These are phyloP conservation scores for Carex littledalei DNA, from an alignment of 176 grass and related monocot genomes.

Conservation along the genomic window DNA sequence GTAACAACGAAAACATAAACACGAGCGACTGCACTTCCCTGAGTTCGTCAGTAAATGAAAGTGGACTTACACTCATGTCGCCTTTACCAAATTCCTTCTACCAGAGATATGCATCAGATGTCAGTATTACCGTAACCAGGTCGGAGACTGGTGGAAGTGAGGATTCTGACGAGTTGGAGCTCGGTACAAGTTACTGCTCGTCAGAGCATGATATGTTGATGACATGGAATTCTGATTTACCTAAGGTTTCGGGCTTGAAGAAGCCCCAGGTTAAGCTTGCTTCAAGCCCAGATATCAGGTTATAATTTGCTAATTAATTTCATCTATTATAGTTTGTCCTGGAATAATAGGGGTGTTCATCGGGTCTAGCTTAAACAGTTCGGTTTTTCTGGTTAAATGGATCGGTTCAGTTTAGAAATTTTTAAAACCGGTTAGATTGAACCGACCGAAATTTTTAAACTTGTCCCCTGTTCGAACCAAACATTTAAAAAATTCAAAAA, in stretches of 20 bases:
- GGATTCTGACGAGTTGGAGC: slow-evolving; percentile 38
- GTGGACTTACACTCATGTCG: slow-evolving; percentile 4
- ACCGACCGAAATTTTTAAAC: too few relatives aligned
- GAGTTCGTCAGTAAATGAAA: slow-evolving; percentile 16
- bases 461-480: too few relatives aligned
- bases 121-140: slow-evolving; percentile 6
- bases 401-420: too few relatives aligned
- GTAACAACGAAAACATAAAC: slow-evolving; percentile 33
- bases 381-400: too few relatives aligned
- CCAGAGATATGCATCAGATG: slow-evolving; percentile 44
- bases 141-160: slow-evolving; percentile 42
- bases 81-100: slow-evolving; percentile 44
- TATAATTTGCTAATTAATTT: neutral
- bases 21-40: slow-evolving; percentile 25
- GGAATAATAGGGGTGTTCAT: too few relatives aligned
- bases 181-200: slow-evolving; percentile 39
- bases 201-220: slow-evolving; percentile 58
- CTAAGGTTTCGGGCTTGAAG: slow-evolving; percentile 42
- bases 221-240: slow-evolving; percentile 30
- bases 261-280: slow-evolving; percentile 39
- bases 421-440: too few relatives aligned
- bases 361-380: too few relatives aligned
- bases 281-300: slow-evolving; percentile 46
- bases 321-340: too few relatives aligned
- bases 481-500: too few relatives aligned